These are phyloP conservation scores for Penicillium macrosclerotiorum DNA, from an alignment of 495 filamentous ascomycete genomes.

Conservation along the genomic window DNA sequence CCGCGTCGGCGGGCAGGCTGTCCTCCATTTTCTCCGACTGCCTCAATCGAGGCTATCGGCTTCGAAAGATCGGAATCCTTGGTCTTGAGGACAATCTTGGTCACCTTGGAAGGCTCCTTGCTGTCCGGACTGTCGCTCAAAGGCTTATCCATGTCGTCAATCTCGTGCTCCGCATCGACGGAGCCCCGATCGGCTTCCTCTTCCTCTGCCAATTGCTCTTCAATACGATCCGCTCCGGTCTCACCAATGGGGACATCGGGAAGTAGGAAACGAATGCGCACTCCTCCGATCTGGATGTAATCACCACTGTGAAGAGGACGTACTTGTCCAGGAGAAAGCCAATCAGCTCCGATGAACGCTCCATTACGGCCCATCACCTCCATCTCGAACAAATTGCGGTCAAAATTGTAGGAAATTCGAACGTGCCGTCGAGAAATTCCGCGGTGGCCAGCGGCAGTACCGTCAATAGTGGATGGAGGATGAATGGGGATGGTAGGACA, in stretches of 20 bases:
- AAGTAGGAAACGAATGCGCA: conserved; percentile 69
- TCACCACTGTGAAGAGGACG: conserved; percentile 70
- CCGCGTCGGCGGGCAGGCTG: conserved; percentile 69
- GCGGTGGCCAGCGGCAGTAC: conserved; percentile 59
- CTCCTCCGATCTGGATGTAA: conserved; percentile 74
- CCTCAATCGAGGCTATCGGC: conserved; percentile 34
- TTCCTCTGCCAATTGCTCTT: conserved; percentile 54
- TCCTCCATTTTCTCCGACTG: conserved; percentile 29
- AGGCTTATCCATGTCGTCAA: conserved; percentile 34
- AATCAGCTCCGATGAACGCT: conserved; percentile 76
- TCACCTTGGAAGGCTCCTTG: conserved; percentile 33
- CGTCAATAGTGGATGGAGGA: conserved; percentile 62
- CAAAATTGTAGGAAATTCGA: conserved; percentile 76
- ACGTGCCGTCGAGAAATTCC: conserved; percentile 84
- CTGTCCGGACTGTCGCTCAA: conserved; percentile 33
- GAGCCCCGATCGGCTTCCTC: conserved; percentile 18
- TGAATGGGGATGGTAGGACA: conserved; percentile 81
- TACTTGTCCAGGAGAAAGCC: conserved; percentile 57
- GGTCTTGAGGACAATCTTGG: conserved; percentile 40
- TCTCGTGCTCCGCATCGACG: conserved; percentile 20
- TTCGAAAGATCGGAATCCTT: conserved; percentile 32
- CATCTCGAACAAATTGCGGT: conserved; percentile 72
- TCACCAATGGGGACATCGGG: conserved; percentile 69
- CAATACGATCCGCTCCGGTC: conserved; percentile 66
- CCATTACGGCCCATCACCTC: conserved; percentile 82